A percentile compares a stretch with the other conserved stretches of the same genome.
phyloP scores from a whole-genome alignment of 176 grass and related monocot species.

The Oryza brachyantha region DNA sequence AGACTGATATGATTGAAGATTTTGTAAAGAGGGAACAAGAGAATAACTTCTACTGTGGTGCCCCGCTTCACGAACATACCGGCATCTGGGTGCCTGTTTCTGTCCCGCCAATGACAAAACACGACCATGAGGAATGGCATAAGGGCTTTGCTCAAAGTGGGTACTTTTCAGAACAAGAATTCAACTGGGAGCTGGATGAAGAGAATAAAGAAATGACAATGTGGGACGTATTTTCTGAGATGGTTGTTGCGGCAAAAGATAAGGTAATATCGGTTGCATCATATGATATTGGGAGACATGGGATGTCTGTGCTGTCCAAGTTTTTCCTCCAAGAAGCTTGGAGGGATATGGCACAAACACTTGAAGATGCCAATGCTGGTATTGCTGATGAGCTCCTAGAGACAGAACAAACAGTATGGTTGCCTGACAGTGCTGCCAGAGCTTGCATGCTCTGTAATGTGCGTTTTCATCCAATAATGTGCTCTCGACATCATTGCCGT shows the following conservation, averaged over 20 bases:
- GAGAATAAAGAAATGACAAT: slow-evolving; percentile 59
- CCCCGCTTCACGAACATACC: slow-evolving; percentile 58
- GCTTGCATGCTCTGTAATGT: slow-evolving; percentile 64
- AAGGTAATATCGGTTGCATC: slow-evolving; percentile 35
- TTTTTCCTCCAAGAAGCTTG: slow-evolving; percentile 56
- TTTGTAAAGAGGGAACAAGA: neutral
- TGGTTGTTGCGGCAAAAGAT: slow-evolving; percentile 37
- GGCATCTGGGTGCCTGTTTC: slow-evolving; percentile 78
- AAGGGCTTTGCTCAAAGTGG: slow-evolving; percentile 41
- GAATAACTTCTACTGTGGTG: slow-evolving; percentile 53
- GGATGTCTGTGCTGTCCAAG: slow-evolving; percentile 32
- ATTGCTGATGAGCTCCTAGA: slow-evolving; percentile 47
- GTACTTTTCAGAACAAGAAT: slow-evolving; percentile 57
- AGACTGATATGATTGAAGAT: slow-evolving; percentile 14
- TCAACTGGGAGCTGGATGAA: slow-evolving; percentile 50
- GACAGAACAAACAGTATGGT: slow-evolving; percentile 53
- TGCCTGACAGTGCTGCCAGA: slow-evolving; percentile 52
- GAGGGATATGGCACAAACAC: slow-evolving; percentile 58
- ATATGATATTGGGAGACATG: slow-evolving; percentile 24
- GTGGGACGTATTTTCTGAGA: slow-evolving; percentile 76
- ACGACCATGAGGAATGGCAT: slow-evolving; percentile 40
- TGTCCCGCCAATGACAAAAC: slow-evolving; percentile 55
- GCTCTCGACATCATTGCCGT: slow-evolving; percentile 54
- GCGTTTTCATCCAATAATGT: slow-evolving; percentile 65
- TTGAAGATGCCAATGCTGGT: slow-evolving; percentile 40